Evolutionary conservation across 257 asterid genomes (phyloP), one percentile per base, ranked within the genome.

Genomic region (Apocynum venetum): DNA sequence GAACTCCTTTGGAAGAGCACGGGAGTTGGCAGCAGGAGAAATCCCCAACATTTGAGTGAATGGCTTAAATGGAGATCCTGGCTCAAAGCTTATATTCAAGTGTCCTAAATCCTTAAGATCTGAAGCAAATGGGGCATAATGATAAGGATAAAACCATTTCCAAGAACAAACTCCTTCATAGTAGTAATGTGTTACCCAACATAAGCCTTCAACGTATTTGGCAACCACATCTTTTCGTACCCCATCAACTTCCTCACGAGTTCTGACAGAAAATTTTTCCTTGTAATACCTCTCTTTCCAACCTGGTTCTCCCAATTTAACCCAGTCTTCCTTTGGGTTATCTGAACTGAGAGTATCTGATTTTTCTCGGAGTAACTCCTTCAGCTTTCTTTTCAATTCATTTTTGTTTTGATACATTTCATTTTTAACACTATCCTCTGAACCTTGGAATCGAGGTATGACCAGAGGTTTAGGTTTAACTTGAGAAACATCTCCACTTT

Each of bases 1-100:
- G 74, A 91, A 94, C 61, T 85, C 82, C 84, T 79, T 85, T 38
- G 98, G 98, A 77, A 94, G 89, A 79, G 96, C 93, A 80, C 89
- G 95, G 47, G 92, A 76, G 84, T 96, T 94, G 93, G 97, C 95
- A 64, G 98, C 96, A 41, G 98, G 97, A 65, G 92, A 94, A 75
- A 92, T 97, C 72, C 97, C 97, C 79, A 94, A 80, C 76, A 94
- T 85, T 78, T 94, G 98, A 83, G 91, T 92, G 82, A 92, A 94
- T 17, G 98, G 97, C 84, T 93, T 92, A 80, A 94, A 94, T 43
- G 97, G 97, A 46, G 92, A 76, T 79, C 97, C 98, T 75, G 92
- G 75, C 72, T 89, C 91, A 85, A 91, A 94, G 72, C 79, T 77
- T 79, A 92, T 86, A 76, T 88, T 72, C 86, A 91, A 78, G 79